Percentiles rank a stretch among this genome's conserved stretches.
Evolutionary conservation across 495 filamentous ascomycete species (phyloP).

Genomic region (Xylaria bambusicola): DNA sequence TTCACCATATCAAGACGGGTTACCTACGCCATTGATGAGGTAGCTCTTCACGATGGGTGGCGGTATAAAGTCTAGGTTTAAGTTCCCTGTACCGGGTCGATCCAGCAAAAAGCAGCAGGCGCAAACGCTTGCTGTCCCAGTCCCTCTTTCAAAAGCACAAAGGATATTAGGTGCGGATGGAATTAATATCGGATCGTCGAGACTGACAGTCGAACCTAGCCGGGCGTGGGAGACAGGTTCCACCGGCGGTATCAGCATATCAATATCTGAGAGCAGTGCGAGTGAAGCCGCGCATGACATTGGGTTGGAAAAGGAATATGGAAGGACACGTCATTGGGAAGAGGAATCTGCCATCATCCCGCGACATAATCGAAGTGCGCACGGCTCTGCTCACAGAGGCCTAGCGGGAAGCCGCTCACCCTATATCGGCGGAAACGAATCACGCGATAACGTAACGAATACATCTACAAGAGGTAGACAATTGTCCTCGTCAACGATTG

Average conservation of each 20-base stretch:
- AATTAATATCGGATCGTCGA: conserved; percentile 30
- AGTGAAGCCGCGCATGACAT: conserved; percentile 23
- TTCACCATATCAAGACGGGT: too few relatives aligned
- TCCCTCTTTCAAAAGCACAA: conserved; percentile 46
- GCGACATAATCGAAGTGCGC: conserved; percentile 21
- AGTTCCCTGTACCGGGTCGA: conserved; percentile 54
- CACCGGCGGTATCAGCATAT: conserved; percentile 51
- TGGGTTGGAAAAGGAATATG: conserved; percentile 20
- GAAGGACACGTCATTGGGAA: conserved; percentile 39
- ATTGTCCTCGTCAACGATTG: conserved; percentile 53
- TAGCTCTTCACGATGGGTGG: conserved; percentile 44
- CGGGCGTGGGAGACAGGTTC: conserved; percentile 48
- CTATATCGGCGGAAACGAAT: conserved; percentile 24
- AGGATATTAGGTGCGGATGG: conserved; percentile 46
- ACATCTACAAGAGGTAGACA: conserved; percentile 43
- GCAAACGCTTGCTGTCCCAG: conserved; percentile 22
- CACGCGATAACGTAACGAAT: conserved; percentile 35
- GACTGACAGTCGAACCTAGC: conserved; percentile 24
- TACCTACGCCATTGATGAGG: too few relatives aligned
- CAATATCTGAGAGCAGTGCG: conserved; percentile 48
- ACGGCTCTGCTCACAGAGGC: conserved; percentile 19
- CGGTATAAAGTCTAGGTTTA: conserved; percentile 50
- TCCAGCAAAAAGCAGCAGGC: conserved; percentile 35
- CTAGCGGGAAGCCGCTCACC: conserved; percentile 25
- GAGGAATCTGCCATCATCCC: conserved; percentile 53